Evolutionary conservation across 2,329 filamentous ascomycete species (phyloP).

Genomic region (Hymenoscyphus repandus): DNA sequence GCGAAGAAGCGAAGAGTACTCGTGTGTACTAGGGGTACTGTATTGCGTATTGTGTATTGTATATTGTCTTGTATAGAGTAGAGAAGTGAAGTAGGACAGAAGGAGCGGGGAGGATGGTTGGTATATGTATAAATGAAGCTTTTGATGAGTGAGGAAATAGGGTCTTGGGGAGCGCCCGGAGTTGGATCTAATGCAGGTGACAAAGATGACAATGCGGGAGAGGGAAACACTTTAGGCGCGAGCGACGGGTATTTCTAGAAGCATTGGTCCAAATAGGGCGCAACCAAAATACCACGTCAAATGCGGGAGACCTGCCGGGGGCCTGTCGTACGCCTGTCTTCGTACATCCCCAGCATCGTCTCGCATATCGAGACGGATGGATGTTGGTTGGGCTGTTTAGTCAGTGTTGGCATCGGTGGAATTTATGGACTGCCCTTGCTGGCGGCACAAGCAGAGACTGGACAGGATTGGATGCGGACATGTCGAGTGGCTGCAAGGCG

Average conservation of each 20-base stretch:
- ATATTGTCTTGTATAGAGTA: background rate
- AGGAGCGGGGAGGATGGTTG: background rate
- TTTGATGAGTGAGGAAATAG: slow-evolving; percentile 16
- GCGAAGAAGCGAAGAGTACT: too few species aligned
- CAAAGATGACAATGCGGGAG: slow-evolving; percentile 21
- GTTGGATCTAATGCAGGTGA: slow-evolving; percentile 24
- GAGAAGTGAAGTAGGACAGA: background rate
- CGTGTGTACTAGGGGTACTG: too few species aligned
- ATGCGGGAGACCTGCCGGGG: background rate
- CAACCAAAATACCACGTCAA: slow-evolving; percentile 1
- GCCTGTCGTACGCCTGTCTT: background rate
- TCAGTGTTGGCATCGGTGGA: too few species aligned
- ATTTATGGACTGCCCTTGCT: too few species aligned
- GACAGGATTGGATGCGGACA: too few species aligned
- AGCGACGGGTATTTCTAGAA: slow-evolving; percentile 25
- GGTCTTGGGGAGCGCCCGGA: slow-evolving; percentile 14
- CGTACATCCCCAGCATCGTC: too few species aligned
- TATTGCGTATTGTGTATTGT: background rate
- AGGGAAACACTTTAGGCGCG: slow-evolving; percentile 24
- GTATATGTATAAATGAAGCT: slow-evolving; percentile 21
- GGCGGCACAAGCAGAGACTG: too few species aligned
- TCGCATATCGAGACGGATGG: too few species aligned
- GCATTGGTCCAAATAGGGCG: slow-evolving; percentile 9
- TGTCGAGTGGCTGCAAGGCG: background rate
- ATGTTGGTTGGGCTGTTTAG: too few species aligned